These are phyloP conservation scores for Thalassiosira allenii DNA, from an alignment of 352 stramenopile genomes.

Conservation along the genomic window DNA sequence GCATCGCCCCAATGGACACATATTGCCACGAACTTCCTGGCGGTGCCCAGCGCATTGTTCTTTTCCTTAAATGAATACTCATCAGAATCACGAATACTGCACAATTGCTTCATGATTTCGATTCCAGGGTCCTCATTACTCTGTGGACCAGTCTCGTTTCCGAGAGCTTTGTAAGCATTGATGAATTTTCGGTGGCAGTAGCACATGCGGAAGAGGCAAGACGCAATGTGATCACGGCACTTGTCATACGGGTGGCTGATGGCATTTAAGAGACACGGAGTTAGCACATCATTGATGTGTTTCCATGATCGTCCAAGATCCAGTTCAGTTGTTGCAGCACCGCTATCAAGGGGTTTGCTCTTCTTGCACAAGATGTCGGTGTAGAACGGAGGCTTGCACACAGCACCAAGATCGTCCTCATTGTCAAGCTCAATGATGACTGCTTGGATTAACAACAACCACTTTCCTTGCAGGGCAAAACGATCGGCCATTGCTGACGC, in stretches of 20 bases:
- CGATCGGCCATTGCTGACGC: slow-evolving; percentile 41
- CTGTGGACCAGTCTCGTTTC: slow-evolving; percentile 4
- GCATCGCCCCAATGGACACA: slow-evolving; percentile 83
- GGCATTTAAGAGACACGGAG: slow-evolving; percentile 73
- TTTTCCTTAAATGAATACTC: slow-evolving; percentile 74
- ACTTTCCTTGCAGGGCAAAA: slow-evolving; percentile 69
- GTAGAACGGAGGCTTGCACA: slow-evolving; percentile 50
- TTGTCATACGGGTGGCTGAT: slow-evolving; percentile 85
- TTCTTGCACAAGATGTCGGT: slow-evolving; percentile 22
- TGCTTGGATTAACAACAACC: slow-evolving; percentile 56
- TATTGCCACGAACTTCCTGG: slow-evolving; percentile 81
- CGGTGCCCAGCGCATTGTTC: slow-evolving; percentile 78
- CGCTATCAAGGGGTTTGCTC: slow-evolving; percentile 7
- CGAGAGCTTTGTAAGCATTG: slow-evolving; percentile 48
- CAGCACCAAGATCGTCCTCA: slow-evolving; percentile 55
- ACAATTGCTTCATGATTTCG: slow-evolving; percentile 74
- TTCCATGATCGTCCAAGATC: slow-evolving; percentile 71
- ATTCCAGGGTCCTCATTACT: slow-evolving; percentile 56
- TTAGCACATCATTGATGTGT: slow-evolving; percentile 69
- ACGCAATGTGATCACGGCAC: slow-evolving; percentile 83
- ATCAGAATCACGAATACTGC: slow-evolving; percentile 44
- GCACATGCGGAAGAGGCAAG: slow-evolving; percentile 83
- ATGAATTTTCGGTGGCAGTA: slow-evolving; percentile 80
- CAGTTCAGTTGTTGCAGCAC: slow-evolving; percentile 32
- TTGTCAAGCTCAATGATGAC: slow-evolving; percentile 62